Percentiles rank a stretch among this genome's conserved stretches.
Conservation (phyloP, 768 basidiomycete genomes). For the Agrocybe praecox region DNA sequence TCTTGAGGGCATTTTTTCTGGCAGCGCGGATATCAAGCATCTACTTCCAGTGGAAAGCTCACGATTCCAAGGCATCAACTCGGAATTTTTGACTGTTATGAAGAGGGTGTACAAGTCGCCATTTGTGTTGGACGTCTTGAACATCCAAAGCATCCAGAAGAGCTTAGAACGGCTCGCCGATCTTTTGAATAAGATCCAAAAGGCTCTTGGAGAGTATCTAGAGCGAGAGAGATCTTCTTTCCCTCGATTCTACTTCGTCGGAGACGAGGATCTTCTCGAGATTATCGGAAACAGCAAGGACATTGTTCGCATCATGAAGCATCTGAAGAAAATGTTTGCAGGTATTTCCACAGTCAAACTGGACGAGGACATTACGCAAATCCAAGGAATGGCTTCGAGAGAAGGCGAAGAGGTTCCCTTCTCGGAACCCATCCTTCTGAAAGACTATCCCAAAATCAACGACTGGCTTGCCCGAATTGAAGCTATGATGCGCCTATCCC, state of each 20-base stretch:
- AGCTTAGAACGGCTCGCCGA: constrained; percentile 96
- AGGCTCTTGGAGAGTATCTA: constrained; percentile 97
- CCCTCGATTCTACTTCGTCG: constrained; percentile 99
- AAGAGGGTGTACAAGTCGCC: constrained; percentile 99
- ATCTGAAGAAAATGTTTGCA: constrained; percentile 99
- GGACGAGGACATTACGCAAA: constrained; percentile 85
- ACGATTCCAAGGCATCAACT: constrained; percentile 98
- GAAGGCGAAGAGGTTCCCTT: constrained; percentile 95
- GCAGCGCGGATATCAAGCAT: constrained; percentile 99
- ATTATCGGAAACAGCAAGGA: constrained; percentile 99
- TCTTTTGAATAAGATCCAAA: constrained; percentile 96
- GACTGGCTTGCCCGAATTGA: constrained; percentile 96
- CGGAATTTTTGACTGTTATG: constrained; percentile 98
- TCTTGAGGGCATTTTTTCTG: constrained; percentile 99
- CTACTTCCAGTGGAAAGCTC: constrained; percentile 95
- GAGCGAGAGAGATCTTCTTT: constrained; percentile 97
- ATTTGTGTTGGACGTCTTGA: constrained; percentile 95
- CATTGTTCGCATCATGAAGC: constrained; percentile 97
- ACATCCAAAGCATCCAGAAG: constrained; percentile 95
- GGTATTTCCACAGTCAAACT: constrained; percentile 89
- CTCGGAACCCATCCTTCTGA: constrained; percentile 79
- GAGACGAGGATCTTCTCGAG: constrained; percentile 97
- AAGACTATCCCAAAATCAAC: constrained; percentile 97
- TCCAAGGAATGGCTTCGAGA: constrained; percentile 91
- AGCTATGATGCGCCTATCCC: constrained; percentile 87